Evolutionary conservation across 2,329 filamentous ascomycete species (phyloP), one percentile per base, ranked within the genome.

Genomic region (Nothophaeocryptopus gaeumannii): DNA sequence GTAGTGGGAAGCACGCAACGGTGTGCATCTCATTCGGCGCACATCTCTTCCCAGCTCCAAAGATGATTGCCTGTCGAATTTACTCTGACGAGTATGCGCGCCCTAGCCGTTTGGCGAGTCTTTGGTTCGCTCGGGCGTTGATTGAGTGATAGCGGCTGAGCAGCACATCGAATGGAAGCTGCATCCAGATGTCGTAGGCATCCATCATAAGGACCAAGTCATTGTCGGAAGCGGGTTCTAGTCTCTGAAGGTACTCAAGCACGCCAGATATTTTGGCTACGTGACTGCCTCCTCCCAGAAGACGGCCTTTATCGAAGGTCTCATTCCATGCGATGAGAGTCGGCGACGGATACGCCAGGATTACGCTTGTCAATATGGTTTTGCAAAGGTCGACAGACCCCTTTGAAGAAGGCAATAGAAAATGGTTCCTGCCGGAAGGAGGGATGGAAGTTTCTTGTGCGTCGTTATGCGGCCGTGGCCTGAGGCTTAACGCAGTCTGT

Each of bases 41-140:
- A 53, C 80, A 83, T 30, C 69, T 60, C 63, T 83, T 82, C 45
- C 74, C 72, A 2, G 79, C 78, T 3, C 72, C 76, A 55, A 82
- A 83, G 1, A 83, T 58, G 9, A 83, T 75, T 2, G 72, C 76
- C 56, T 81, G 77, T 8, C 41, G 38, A 20, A 58, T 50, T 10
- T 4, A 70, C 20, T 61, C 47, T 3, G 33, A 39, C 8, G 53
- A 33, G 71, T 57, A 77, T 74, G 57, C 72, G 73, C 36, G 58
- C 1, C 58, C 61, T 1, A 63, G 42, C 13, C 54, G 40, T 14
- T 73, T 65, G 31, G 70, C 67, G 40, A 85, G 66, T 33, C 76
- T 73, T 33, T 69, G 64, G 55, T 85, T 62, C 15, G 60, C 60
- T 16, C 47, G 49, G 4, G 36, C 47, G 33, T 61, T 61, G 42